phyloP scores from a whole-genome alignment of 495 filamentous ascomycete species.

The Baudoinia panamericana region DNA sequence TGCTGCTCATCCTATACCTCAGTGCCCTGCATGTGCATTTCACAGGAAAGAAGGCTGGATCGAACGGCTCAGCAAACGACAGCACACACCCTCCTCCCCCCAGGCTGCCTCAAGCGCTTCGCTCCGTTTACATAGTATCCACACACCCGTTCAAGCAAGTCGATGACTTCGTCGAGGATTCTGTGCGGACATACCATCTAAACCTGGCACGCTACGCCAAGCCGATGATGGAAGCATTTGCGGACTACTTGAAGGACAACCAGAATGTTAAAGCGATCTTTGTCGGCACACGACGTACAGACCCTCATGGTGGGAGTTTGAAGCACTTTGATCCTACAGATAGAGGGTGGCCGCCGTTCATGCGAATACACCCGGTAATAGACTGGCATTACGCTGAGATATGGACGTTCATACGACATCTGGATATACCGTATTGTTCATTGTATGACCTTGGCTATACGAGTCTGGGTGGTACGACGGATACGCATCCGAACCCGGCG shows the following conservation, averaged over 20 bases:
- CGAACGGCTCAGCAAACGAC: background rate
- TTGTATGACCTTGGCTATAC: conserved; percentile 83
- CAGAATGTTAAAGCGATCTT: conserved; percentile 66
- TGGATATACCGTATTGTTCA: conserved; percentile 65
- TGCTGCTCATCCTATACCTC: conserved; percentile 81
- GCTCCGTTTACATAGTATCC: conserved; percentile 79
- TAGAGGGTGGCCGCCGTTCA: conserved; percentile 79
- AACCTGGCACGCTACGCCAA: conserved; percentile 63
- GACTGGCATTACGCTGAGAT: conserved; percentile 97
- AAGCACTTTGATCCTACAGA: conserved; percentile 78
- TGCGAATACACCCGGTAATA: conserved; percentile 87
- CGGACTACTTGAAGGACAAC: conserved; percentile 54
- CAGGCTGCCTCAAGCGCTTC: conserved; percentile 31
- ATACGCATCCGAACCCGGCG: conserved; percentile 81
- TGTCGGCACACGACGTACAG: conserved; percentile 81
- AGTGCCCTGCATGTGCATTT: conserved; percentile 41
- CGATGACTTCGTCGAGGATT: conserved; percentile 63
- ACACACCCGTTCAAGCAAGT: conserved; percentile 70
- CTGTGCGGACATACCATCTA: conserved; percentile 55
- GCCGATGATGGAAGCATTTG: conserved; percentile 67
- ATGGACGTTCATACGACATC: conserved; percentile 79
- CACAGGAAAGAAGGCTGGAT: background rate
- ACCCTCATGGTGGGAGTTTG: conserved; percentile 72
- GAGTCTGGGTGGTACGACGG: conserved; percentile 71
- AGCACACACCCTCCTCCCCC: conserved; percentile 24